Conservation (phyloP, 139 green algal species). For the Chlamydomonas incerta region DNA sequence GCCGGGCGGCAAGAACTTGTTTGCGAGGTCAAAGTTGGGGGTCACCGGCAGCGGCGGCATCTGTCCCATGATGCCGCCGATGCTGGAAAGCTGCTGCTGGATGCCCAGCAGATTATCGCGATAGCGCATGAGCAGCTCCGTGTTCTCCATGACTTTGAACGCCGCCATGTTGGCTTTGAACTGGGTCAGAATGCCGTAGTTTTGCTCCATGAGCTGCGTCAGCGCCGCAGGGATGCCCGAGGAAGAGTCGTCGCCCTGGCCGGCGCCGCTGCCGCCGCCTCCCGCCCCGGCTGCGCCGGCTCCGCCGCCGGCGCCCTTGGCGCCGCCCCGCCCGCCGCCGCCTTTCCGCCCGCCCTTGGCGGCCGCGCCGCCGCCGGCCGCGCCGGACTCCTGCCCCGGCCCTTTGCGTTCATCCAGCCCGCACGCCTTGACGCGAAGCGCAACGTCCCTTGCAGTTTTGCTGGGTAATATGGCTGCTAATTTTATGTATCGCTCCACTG, state of each 20-base stretch:
- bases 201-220: constrained; percentile 57
- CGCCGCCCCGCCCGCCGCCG: not conserved
- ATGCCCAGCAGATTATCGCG: constrained; percentile 88
- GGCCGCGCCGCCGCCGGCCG: no score
- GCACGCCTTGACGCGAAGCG: constrained; percentile 45
- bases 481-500: constrained; percentile 46
- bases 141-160: constrained; percentile 86
- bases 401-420: not conserved
- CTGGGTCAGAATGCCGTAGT: constrained; percentile 73
- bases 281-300: not conserved
- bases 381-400: not conserved
- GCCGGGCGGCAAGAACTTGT: constrained; percentile 65
- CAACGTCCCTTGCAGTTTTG: constrained; percentile 55
- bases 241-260: not conserved
- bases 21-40: constrained; percentile 79
- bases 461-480: constrained; percentile 46
- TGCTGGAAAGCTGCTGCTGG: constrained; percentile 76
- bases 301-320: not conserved
- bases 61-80: constrained; percentile 79
- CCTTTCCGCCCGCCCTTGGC: constrained; percentile 7
- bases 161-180: constrained; percentile 72
- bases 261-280: not conserved
- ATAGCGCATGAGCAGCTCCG: constrained; percentile 82
- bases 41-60: constrained; percentile 91
- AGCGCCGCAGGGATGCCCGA: not conserved